These are phyloP conservation scores for Aspergillus sp. DNA, from an alignment of 2,329 filamentous ascomycete genomes.

Conservation along the genomic window DNA sequence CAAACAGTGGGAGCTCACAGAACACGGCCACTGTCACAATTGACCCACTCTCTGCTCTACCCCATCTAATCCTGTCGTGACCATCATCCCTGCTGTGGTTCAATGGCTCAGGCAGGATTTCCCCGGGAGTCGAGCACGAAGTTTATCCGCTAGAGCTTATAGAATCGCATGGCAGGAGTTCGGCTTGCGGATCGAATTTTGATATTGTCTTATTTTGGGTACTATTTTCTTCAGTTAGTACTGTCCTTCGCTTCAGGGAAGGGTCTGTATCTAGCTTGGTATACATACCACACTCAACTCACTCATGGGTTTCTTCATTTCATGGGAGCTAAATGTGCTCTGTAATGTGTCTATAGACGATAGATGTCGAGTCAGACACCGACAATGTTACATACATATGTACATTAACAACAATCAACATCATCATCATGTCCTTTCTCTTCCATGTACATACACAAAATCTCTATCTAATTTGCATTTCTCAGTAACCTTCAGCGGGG, in stretches of 20 bases:
- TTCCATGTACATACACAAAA: not conserved
- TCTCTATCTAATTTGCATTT: too few species aligned
- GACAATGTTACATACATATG: not conserved
- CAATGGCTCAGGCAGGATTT: not conserved
- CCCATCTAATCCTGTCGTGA: not conserved
- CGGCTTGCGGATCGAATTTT: not conserved
- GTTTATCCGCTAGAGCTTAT: not conserved
- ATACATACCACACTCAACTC: not conserved
- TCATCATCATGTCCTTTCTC: not conserved
- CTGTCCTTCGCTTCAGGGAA: not conserved
- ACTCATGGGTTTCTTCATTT: not conserved
- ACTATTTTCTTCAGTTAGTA: not conserved
- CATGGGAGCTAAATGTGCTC: not conserved
- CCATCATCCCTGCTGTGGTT: not conserved
- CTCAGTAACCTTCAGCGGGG: not conserved
- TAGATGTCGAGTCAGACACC: not conserved
- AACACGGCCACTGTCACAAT: not conserved
- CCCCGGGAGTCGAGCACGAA: not conserved
- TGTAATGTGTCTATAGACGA: not conserved
- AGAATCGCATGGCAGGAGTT: slow-evolving; percentile 10
- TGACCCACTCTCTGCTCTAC: not conserved
- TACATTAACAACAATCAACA: not conserved
- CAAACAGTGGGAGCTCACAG: not conserved
- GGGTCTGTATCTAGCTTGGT: not conserved
- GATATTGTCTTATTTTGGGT: not conserved